Evolutionary conservation across 495 filamentous ascomycete genomes (phyloP).

Genomic region (Pseudomonodictys pantanalensis): DNA sequence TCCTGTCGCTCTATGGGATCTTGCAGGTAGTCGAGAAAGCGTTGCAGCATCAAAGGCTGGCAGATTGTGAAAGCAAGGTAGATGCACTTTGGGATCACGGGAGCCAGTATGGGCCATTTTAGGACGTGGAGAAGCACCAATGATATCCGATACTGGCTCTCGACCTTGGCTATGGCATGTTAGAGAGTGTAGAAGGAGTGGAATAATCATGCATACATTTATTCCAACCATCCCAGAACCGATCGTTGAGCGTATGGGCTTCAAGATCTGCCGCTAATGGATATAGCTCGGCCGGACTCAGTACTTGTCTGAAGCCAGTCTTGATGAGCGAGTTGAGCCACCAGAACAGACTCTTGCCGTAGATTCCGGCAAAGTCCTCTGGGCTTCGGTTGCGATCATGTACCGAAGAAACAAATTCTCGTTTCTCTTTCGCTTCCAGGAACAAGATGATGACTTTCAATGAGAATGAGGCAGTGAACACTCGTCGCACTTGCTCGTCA

Average conservation of each 20-base stretch:
- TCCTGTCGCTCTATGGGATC: slow-evolving; percentile 26
- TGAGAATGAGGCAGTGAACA: slow-evolving; percentile 45
- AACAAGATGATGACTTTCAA: slow-evolving; percentile 43
- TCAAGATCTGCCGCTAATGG: neutral
- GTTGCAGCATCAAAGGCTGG: slow-evolving; percentile 61
- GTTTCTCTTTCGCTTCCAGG: slow-evolving; percentile 56
- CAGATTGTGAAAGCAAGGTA: slow-evolving; percentile 58
- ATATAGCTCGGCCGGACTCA: slow-evolving; percentile 13
- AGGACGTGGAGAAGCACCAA: neutral
- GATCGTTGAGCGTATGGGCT: neutral
- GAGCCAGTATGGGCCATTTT: slow-evolving; percentile 22
- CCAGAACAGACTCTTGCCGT: slow-evolving; percentile 50
- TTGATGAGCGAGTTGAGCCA: slow-evolving; percentile 58
- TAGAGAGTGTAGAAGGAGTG: too few species aligned
- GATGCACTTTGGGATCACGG: slow-evolving; percentile 50
- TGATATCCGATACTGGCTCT: neutral
- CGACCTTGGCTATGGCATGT: too few species aligned
- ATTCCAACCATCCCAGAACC: too few species aligned
- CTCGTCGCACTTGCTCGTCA: slow-evolving; percentile 30
- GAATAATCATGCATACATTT: too few species aligned
- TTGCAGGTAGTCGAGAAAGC: slow-evolving; percentile 42
- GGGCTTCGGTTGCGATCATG: slow-evolving; percentile 47
- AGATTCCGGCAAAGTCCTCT: slow-evolving; percentile 59
- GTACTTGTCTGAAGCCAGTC: neutral
- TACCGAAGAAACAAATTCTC: slow-evolving; percentile 41